Percentiles rank a stretch among this genome's conserved stretches.
Conservation (phyloP, 179 eudicot genomes). For the Beta macrorhiza region DNA sequence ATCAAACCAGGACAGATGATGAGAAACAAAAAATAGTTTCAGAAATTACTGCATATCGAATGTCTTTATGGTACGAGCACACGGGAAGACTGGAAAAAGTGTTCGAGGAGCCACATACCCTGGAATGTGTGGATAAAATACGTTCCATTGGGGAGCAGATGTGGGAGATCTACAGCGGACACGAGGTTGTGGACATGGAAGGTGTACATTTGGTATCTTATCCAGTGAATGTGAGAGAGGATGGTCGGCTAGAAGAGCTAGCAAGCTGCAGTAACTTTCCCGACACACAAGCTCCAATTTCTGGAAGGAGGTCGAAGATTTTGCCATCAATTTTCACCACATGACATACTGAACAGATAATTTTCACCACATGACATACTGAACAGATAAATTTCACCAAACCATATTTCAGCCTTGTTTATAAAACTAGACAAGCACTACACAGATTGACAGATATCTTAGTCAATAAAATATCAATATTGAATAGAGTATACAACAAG, state of each 20-base stretch:
- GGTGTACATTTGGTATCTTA: slow-evolving; percentile 79
- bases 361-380: slow-evolving; percentile 60
- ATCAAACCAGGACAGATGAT: slow-evolving; percentile 40
- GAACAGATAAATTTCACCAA: background rate
- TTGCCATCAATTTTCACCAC: slow-evolving; percentile 79
- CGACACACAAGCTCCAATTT: slow-evolving; percentile 65
- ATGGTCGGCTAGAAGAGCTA: slow-evolving; percentile 60
- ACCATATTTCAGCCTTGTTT: too few relatives aligned
- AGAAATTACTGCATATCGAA: slow-evolving; percentile 58
- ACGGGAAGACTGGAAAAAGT: slow-evolving; percentile 50
- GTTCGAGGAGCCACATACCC: slow-evolving; percentile 53
- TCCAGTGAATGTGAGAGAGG: slow-evolving; percentile 54
- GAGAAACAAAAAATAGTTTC: slow-evolving; percentile 27
- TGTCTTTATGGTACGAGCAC: slow-evolving; percentile 93
- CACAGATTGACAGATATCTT: background rate
- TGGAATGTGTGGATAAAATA: slow-evolving; percentile 56
- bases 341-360: slow-evolving; percentile 27
- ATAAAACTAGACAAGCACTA: too few relatives aligned
- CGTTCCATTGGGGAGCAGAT: slow-evolving; percentile 59
- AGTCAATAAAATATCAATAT: background rate
- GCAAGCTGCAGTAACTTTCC: slow-evolving; percentile 52
- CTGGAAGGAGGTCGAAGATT: slow-evolving; percentile 77
- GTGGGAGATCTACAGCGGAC: slow-evolving; percentile 68
- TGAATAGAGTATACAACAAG: background rate
- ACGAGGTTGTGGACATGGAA: slow-evolving; percentile 75